A percentile compares a stretch with the other conserved stretches of the same genome.
Conservation (phyloP, 495 filamentous ascomycete genomes). For the Aspergillus wentii region DNA sequence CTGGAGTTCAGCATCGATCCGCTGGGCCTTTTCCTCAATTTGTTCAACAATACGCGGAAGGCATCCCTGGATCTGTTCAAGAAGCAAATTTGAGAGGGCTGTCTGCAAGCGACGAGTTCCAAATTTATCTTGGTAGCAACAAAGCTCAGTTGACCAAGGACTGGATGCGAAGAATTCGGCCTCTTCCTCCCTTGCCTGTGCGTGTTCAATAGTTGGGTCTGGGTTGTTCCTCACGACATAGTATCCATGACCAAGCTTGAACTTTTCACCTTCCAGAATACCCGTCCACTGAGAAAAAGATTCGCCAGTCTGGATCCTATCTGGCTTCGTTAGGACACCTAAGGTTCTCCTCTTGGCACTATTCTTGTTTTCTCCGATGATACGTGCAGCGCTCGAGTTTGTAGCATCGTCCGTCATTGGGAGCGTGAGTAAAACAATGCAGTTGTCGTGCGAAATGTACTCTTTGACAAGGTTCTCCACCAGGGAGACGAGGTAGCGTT, state of each 20-base stretch:
- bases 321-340: constrained; percentile 79
- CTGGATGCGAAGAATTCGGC: constrained; percentile 49
- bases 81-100: constrained; percentile 49
- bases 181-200: constrained; percentile 52
- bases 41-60: constrained; percentile 56
- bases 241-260: constrained; percentile 58
- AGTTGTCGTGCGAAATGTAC: constrained; percentile 59
- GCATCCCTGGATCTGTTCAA: constrained; percentile 52
- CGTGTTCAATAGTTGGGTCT: constrained; percentile 43
- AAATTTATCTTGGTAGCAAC: constrained; percentile 44
- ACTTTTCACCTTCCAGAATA: constrained; percentile 51
- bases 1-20: constrained; percentile 43
- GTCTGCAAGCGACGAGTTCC: constrained; percentile 53
- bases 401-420: constrained; percentile 71
- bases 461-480: constrained; percentile 63
- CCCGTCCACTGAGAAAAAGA: constrained; percentile 48
- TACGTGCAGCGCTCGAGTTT: constrained; percentile 61
- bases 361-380: constrained; percentile 54
- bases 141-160: constrained; percentile 45
- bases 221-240: constrained; percentile 62
- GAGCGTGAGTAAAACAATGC: constrained; percentile 69
- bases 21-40: constrained; percentile 43
- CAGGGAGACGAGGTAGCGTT: constrained; percentile 58
- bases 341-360: constrained; percentile 57
- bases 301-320: constrained; percentile 51